Evolutionary conservation across 2,329 filamentous ascomycete genomes (phyloP).

Genomic region (Fusarium pilosicola): DNA sequence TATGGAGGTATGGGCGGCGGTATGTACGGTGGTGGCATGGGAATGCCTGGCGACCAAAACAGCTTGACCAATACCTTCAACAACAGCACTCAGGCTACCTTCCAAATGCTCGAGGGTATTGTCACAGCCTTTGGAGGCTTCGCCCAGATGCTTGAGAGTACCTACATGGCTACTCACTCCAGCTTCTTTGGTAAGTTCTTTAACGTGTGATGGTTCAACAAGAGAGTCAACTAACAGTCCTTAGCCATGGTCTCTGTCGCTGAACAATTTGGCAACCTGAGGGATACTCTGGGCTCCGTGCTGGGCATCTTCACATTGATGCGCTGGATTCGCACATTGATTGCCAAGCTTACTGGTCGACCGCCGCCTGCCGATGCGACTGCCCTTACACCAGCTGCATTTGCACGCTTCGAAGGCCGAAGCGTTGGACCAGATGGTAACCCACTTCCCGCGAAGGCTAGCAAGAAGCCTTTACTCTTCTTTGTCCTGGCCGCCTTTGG

Average conservation of each 20-base stretch:
- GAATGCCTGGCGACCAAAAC: slow-evolving; percentile 82
- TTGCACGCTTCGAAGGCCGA: slow-evolving; percentile 87
- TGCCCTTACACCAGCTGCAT: slow-evolving; percentile 88
- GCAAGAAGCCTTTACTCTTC: slow-evolving; percentile 94
- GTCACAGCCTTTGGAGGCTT: slow-evolving; percentile 97
- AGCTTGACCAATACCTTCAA: slow-evolving; percentile 96
- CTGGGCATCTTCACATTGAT: slow-evolving; percentile 95
- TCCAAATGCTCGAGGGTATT: slow-evolving; percentile 97
- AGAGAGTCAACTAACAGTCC: slow-evolving; percentile 8
- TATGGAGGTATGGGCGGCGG: slow-evolving; percentile 55
- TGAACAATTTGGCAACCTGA: slow-evolving; percentile 93
- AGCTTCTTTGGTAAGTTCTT: slow-evolving; percentile 87
- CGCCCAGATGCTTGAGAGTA: slow-evolving; percentile 99
- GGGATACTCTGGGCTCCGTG: slow-evolving; percentile 91
- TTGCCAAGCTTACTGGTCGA: slow-evolving; percentile 92
- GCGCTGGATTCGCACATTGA: slow-evolving; percentile 90
- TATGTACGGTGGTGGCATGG: slow-evolving; percentile 56
- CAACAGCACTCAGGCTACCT: slow-evolving; percentile 94
- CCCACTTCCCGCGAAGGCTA: slow-evolving; percentile 75
- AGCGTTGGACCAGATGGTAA: slow-evolving; percentile 68
- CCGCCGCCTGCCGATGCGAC: slow-evolving; percentile 88
- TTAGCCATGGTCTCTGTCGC: slow-evolving; percentile 97
- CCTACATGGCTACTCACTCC: slow-evolving; percentile 99
- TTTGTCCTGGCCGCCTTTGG: slow-evolving; percentile 95
- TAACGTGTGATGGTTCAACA: no score